Conservation (phyloP, 2,329 filamentous ascomycete species). For the Fusarium burgessii region DNA sequence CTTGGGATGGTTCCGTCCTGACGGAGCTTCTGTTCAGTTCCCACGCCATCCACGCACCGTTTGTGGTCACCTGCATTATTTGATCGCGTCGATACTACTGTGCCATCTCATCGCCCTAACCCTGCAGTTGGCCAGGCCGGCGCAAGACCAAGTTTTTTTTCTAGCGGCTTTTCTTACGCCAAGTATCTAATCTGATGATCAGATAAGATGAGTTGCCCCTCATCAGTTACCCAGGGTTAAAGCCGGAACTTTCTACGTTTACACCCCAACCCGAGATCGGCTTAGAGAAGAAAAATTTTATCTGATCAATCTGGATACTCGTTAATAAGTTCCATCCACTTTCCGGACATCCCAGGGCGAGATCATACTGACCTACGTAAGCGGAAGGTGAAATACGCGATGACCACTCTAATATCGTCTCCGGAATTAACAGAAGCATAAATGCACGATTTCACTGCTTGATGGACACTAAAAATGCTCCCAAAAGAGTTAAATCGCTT, state of each 20-base stretch:
- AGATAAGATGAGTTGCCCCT: constrained; percentile 54
- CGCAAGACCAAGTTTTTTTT: constrained; percentile 16
- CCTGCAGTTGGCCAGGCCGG: not conserved
- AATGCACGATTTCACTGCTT: not conserved
- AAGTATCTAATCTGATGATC: constrained; percentile 60
- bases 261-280: constrained; percentile 43
- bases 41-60: constrained; percentile 8
- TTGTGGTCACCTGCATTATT: constrained; percentile 12
- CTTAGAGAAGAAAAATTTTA: constrained; percentile 39
- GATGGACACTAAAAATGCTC: not conserved
- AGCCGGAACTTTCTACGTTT: constrained; percentile 8
- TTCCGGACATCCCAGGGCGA: not conserved
- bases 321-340: not conserved
- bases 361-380: not conserved
- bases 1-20: constrained; percentile 12
- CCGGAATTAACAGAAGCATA: not conserved
- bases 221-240: constrained; percentile 9
- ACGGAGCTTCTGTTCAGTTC: constrained; percentile 9
- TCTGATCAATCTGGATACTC: constrained; percentile 40
- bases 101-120: not conserved
- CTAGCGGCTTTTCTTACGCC: constrained; percentile 23
- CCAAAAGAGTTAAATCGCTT: not conserved
- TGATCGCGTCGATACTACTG: constrained; percentile 7
- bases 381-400: not conserved
- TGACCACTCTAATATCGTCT: too few relatives aligned